phyloP scores from a whole-genome alignment of 352 stramenopile species.

The Phytophthora niederhauseri region DNA sequence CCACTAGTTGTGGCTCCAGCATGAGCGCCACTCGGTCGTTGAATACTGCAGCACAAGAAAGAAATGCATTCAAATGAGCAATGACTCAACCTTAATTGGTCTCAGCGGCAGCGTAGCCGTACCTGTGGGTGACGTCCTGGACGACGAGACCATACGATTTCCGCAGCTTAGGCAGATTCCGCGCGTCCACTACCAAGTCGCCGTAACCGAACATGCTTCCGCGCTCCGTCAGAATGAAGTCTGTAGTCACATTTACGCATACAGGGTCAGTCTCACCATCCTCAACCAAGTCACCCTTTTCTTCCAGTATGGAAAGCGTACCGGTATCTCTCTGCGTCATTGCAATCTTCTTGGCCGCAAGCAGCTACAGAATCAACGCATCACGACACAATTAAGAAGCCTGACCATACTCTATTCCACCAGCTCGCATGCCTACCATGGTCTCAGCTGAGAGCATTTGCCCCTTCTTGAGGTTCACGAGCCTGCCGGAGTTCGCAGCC shows the following conservation, averaged over 20 bases:
- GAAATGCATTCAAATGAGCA: not conserved
- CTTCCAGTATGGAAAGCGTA: conserved; percentile 8
- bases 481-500: conserved; percentile 68
- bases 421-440: conserved; percentile 50
- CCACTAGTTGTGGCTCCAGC: conserved; percentile 56
- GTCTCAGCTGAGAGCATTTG: conserved; percentile 88
- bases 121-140: conserved; percentile 89
- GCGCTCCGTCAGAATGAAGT: conserved; percentile 88
- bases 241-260: conserved; percentile 13
- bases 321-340: conserved; percentile 59
- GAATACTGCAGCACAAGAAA: conserved; percentile 48
- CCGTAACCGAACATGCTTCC: conserved; percentile 91
- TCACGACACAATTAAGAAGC: conserved; percentile 1
- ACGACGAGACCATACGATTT: conserved; percentile 68
- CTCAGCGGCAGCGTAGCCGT: not conserved
- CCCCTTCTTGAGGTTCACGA: conserved; percentile 91
- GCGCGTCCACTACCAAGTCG: conserved; percentile 86
- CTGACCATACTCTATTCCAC: not conserved
- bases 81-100: not conserved
- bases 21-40: conserved; percentile 59
- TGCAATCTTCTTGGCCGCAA: conserved; percentile 76
- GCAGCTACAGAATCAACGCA: conserved; percentile 45
- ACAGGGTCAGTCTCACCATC: conserved; percentile 1
- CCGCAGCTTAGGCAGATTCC: conserved; percentile 80
- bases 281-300: not conserved